Base-by-base conservation (phyloP, 2,329 filamentous ascomycete species). In the Pseudogymnoascus sp. region DNA sequence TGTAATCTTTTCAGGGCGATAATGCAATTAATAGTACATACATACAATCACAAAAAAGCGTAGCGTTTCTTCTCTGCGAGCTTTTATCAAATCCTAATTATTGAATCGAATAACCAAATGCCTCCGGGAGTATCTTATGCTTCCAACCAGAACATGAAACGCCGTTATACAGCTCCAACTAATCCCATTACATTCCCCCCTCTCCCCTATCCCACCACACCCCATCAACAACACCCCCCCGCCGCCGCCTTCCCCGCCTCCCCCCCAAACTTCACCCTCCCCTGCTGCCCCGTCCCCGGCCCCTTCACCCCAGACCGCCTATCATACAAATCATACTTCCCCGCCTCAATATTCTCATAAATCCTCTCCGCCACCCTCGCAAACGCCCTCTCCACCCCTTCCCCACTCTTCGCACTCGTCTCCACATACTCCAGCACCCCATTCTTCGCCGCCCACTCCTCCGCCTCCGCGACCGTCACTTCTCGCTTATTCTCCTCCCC, bases 281-380 rank as follows among this genome's bases (percentile, higher is more conserved):
- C 69, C n/a, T 64, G 79, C 71, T 64, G 65, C 39, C 80, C 74
- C 69, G 86, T 74, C 67, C 83, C 76, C 68, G 87, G 76, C 62
- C 88, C 87, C 77, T 97, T 97, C 66, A 99, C 93, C 26, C 95
- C 95, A 66, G 89, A 93, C 73, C 93, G 84, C 72, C 93, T 83
- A 75, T 97, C 93, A 73, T 96, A 96, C 69, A 97, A 79, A 77
- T 99, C 42, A 47, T 47, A 47, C 37, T 63, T 63, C 10, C 95
- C 95, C 1, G 91, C 91, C 79, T 97, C 91, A 67, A 99, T 97
- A 72, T 97, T 97, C 74, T 93, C 87, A 74, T 96, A 96, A 79
- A 99, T 97, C 75, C 93, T 83, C 79, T 97, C 92, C 18, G 95
- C 92, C 12, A 97, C 93, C 72, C 95, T 87, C 73, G 96, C 83